Evolutionary conservation across 495 filamentous ascomycete genomes (phyloP).

Genomic region (Trichoderma erinaceum): DNA sequence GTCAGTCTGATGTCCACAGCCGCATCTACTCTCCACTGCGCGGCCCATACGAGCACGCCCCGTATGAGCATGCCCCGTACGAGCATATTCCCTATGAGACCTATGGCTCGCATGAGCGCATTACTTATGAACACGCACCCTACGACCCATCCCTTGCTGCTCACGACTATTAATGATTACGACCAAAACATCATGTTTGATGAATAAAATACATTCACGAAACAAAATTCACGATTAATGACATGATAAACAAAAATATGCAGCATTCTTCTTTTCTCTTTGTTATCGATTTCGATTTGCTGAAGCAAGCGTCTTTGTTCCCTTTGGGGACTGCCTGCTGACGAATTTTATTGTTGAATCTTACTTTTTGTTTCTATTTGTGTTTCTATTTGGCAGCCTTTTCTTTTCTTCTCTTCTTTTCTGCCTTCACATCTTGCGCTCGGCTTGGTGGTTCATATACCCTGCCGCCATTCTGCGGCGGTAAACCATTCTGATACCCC

Average conservation of each 20-base stretch:
- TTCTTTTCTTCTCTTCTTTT: constrained; percentile 1
- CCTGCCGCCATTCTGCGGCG: background rate
- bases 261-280: background rate
- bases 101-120: constrained; percentile 18
- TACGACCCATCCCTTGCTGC: constrained; percentile 18
- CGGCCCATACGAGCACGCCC: constrained; percentile 20
- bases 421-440: constrained; percentile 6
- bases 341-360: background rate
- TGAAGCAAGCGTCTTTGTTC: background rate
- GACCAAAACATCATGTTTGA: background rate
- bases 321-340: background rate
- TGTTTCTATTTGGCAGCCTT: background rate
- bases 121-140: constrained; percentile 19
- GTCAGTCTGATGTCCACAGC: constrained; percentile 38
- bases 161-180: background rate
- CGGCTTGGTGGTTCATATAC: constrained; percentile 11
- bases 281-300: background rate
- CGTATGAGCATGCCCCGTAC: constrained; percentile 15
- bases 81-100: constrained; percentile 17
- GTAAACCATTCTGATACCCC: constrained; percentile 11
- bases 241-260: background rate
- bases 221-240: background rate
- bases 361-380: background rate
- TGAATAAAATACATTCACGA: background rate
- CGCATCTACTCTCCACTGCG: constrained; percentile 25